Percentiles rank a stretch among this genome's conserved stretches.
These are phyloP conservation scores for Candida dubliniensis DNA, from an alignment of 1,139 yeast genomes.

Conservation along the genomic window DNA sequence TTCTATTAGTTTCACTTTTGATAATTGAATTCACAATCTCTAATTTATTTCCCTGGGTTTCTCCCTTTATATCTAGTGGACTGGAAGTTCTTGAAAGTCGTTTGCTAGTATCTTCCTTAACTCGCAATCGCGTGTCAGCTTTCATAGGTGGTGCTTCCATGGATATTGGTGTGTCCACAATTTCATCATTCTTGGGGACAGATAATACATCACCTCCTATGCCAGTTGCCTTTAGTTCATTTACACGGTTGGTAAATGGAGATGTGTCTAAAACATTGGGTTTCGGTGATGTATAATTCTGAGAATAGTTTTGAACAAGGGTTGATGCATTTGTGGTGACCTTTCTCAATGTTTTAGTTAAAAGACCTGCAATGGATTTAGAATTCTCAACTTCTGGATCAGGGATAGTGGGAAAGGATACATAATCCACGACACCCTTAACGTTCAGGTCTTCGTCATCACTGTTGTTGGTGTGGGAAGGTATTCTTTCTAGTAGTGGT, in stretches of 20 bases:
- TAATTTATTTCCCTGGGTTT: not conserved
- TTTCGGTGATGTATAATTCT: conserved; percentile 3
- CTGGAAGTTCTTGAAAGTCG: conserved; percentile 2
- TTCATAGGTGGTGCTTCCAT: not conserved
- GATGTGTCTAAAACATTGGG: conserved; percentile 2
- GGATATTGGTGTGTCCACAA: conserved; percentile 6
- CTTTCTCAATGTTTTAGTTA: conserved; percentile 43
- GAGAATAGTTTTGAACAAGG: conserved; percentile 35
- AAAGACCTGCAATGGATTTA: conserved; percentile 32
- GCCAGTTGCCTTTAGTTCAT: not conserved
- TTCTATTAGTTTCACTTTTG: not conserved
- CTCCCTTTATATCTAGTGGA: conserved; percentile 1
- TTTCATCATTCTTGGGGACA: conserved; percentile 2
- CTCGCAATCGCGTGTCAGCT: not conserved
- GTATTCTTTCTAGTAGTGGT: conserved; percentile 5
- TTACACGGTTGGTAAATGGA: conserved; percentile 1
- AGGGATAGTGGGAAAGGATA: conserved; percentile 47
- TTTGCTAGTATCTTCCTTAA: not conserved
- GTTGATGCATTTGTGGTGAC: conserved; percentile 47
- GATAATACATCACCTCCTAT: not conserved
- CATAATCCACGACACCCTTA: conserved; percentile 27
- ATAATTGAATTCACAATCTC: not conserved
- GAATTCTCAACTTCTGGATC: conserved; percentile 41
- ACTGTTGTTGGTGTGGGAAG: conserved; percentile 15
- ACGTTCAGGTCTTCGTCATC: conserved; percentile 13